Conservation (phyloP, 768 basidiomycete genomes). For the Tricholomella constricta region DNA sequence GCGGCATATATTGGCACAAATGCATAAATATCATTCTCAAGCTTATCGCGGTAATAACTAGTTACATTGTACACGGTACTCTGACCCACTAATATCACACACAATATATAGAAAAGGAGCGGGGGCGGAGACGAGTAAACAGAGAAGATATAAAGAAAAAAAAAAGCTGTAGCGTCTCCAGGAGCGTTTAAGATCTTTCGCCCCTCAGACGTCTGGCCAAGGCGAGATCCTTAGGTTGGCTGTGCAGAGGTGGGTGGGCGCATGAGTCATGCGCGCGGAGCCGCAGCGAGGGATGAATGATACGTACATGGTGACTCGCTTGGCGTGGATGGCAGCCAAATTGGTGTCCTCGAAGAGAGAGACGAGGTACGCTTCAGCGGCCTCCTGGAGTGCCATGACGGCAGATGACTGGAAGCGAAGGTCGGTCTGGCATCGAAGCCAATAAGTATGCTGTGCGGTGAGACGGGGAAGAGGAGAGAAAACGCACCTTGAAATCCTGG, state of each 20-base stretch:
- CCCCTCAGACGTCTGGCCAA: conserved; percentile 85
- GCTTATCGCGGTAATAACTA: conserved; percentile 14
- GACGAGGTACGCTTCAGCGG: conserved; percentile 87
- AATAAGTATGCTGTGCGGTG: conserved; percentile 3
- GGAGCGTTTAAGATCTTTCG: conserved; percentile 66
- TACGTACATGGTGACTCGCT: conserved; percentile 70
- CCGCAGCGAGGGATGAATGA: neutral
- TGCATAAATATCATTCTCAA: conserved; percentile 9
- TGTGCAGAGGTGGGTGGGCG: conserved; percentile 24
- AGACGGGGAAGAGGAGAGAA: neutral
- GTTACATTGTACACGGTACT: conserved; percentile 16
- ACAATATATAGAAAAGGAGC: conserved; percentile 13
- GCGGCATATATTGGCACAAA: neutral
- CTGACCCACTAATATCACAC: conserved; percentile 17
- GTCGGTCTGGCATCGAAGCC: conserved; percentile 57
- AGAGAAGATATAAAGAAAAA: neutral
- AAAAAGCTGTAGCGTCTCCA: neutral
- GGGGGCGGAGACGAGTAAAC: neutral
- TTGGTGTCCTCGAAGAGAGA: conserved; percentile 88
- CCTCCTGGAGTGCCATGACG: conserved; percentile 92
- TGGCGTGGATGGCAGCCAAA: conserved; percentile 90
- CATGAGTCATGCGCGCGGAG: conserved; percentile 19
- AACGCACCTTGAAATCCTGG: conserved; percentile 89
- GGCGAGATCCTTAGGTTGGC: conserved; percentile 88
- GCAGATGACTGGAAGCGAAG: conserved; percentile 96